These are phyloP conservation scores for Triangularia setosa DNA, from an alignment of 2,329 filamentous ascomycete genomes.

Conservation along the genomic window DNA sequence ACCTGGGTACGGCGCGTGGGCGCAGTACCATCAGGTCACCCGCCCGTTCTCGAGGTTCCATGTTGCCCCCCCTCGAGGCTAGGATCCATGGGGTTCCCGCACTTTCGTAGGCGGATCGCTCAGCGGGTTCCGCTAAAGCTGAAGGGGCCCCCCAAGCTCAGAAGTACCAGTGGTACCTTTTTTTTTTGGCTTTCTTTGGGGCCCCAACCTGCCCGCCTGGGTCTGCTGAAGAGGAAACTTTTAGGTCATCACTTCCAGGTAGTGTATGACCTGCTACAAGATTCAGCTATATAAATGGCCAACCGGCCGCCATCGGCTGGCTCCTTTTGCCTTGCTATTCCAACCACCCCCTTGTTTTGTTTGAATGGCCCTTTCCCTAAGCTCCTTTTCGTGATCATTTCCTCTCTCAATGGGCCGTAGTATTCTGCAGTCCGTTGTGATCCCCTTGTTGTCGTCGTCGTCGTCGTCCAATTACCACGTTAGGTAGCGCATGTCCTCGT, in stretches of 20 bases:
- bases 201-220: slow-evolving; percentile 21
- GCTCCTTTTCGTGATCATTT: slow-evolving; percentile 7
- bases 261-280: slow-evolving; percentile 17
- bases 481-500: slow-evolving; percentile 11
- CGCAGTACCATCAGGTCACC: slow-evolving; percentile 8
- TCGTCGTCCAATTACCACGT: slow-evolving; percentile 3
- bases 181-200: slow-evolving; percentile 9
- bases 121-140: slow-evolving; percentile 12
- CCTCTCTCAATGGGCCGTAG: slow-evolving; percentile 10
- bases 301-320: slow-evolving; percentile 22
- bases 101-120: slow-evolving; percentile 5
- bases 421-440: slow-evolving; percentile 16
- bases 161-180: neutral
- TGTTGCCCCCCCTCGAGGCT: neutral
- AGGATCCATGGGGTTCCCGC: neutral
- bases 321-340: slow-evolving; percentile 8
- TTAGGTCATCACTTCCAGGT: slow-evolving; percentile 26
- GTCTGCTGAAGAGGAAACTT: slow-evolving; percentile 22
- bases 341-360: neutral
- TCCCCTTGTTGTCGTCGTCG: neutral
- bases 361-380: neutral
- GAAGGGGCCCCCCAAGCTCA: slow-evolving; percentile 6
- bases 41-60: slow-evolving; percentile 2
- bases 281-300: slow-evolving; percentile 24
- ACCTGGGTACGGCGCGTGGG: slow-evolving; percentile 9